phyloP scores from a whole-genome alignment of 176 grass and related monocot genomes.

The Areca catechu region DNA sequence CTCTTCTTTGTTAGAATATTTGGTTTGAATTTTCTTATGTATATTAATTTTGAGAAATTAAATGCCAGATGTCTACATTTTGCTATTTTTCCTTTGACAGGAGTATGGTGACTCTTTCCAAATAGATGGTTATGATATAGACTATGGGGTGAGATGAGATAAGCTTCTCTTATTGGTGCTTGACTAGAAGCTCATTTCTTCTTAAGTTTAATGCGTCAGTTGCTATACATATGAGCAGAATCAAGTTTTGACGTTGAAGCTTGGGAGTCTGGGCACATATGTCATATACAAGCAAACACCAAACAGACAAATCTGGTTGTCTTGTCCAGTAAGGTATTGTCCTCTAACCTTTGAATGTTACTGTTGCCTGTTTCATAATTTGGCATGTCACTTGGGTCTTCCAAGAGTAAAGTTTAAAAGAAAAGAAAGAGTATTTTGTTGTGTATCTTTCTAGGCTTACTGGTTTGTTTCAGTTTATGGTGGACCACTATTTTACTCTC shows the following conservation, averaged over 20 bases:
- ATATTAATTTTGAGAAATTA: too few species aligned
- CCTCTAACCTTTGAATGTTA: too few species aligned
- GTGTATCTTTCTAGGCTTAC: too few species aligned
- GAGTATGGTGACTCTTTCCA: conserved; percentile 75
- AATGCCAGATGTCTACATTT: too few species aligned
- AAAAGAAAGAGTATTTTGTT: too few species aligned
- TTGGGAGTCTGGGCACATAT: conserved; percentile 69
- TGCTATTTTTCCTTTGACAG: conserved; percentile 21
- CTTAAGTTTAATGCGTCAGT: conserved; percentile 5
- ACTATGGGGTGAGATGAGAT: conserved; percentile 58
- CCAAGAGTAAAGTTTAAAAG: too few species aligned
- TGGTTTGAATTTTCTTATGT: too few species aligned
- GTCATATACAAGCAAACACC: conserved; percentile 91
- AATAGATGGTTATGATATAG: conserved; percentile 79
- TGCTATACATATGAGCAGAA: conserved; percentile 38
- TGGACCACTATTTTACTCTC: too few species aligned
- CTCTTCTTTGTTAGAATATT: neutral
- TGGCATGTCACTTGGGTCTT: too few species aligned
- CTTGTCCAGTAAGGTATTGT: conserved; percentile 77
- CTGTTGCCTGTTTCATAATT: too few species aligned
- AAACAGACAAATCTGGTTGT: conserved; percentile 90
- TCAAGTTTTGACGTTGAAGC: conserved; percentile 79
- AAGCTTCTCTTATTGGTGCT: neutral
- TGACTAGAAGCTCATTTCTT: neutral
- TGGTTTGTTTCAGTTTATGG: too few species aligned